Evolutionary conservation across 257 asterid species (phyloP).

Genomic region (Solanum piurae): DNA sequence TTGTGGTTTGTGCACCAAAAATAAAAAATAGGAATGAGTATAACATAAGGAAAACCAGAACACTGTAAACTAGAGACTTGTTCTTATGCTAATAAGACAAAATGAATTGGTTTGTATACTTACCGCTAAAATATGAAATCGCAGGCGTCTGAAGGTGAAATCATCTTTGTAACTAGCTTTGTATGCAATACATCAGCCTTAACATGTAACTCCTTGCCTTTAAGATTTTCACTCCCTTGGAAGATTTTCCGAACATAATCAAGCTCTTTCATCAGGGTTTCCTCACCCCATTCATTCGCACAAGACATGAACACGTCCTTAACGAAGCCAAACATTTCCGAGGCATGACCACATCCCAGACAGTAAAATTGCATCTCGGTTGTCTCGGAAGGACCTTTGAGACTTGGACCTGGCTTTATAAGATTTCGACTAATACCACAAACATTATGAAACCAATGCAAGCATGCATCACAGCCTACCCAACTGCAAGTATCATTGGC

Average conservation of each 20-base stretch:
- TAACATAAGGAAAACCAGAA: neutral
- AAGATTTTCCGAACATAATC: slow-evolving; percentile 69
- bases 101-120: slow-evolving; percentile 13
- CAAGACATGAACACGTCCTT: slow-evolving; percentile 66
- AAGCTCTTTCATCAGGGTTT: slow-evolving; percentile 62
- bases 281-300: slow-evolving; percentile 68
- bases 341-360: slow-evolving; percentile 80
- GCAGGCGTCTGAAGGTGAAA: slow-evolving; percentile 72
- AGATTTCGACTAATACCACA: slow-evolving; percentile 64
- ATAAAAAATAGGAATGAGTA: no score
- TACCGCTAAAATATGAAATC: slow-evolving; percentile 47
- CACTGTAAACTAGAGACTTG: neutral
- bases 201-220: slow-evolving; percentile 62
- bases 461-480: slow-evolving; percentile 95
- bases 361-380: slow-evolving; percentile 86
- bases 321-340: slow-evolving; percentile 91
- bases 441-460: slow-evolving; percentile 87
- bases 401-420: slow-evolving; percentile 60
- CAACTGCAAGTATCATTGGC: slow-evolving; percentile 93
- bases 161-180: slow-evolving; percentile 47
- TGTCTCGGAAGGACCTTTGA: slow-evolving; percentile 51
- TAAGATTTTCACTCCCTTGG: slow-evolving; percentile 65
- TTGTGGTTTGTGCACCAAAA: neutral
- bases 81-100: neutral
- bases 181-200: slow-evolving; percentile 58